phyloP scores from a whole-genome alignment of 441 rosid species.

The Macaranga tanarius region DNA sequence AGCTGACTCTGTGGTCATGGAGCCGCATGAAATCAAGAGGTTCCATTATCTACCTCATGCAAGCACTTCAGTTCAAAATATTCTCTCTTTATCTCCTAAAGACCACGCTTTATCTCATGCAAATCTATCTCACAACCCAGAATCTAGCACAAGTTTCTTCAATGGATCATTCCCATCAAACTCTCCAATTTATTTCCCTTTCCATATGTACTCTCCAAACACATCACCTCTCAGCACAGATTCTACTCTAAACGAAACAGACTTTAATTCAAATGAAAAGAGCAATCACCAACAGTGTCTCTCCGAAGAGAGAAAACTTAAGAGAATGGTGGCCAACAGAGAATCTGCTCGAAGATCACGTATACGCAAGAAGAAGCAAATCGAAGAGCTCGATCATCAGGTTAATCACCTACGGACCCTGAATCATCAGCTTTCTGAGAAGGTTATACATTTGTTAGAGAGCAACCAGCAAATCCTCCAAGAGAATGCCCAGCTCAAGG shows the following conservation, averaged over 20 bases:
- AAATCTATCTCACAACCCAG: constrained; percentile 35
- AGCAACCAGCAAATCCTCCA: constrained; percentile 63
- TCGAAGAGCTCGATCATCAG: constrained; percentile 68
- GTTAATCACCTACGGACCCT: constrained; percentile 55
- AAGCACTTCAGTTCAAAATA: constrained; percentile 22
- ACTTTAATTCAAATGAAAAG: constrained; percentile 27
- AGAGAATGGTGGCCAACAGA: constrained; percentile 70
- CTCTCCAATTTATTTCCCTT: constrained; percentile 37
- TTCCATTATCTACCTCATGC: constrained; percentile 22
- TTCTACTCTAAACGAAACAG: constrained; percentile 29
- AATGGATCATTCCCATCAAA: constrained; percentile 33
- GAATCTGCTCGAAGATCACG: constrained; percentile 78
- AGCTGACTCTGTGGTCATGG: constrained; percentile 20
- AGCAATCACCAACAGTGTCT: constrained; percentile 27
- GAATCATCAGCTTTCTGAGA: constrained; percentile 65
- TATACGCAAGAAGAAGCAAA: constrained; percentile 72
- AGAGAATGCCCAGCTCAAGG: constrained; percentile 71
- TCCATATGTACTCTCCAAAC: constrained; percentile 36
- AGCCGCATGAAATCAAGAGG: constrained; percentile 28
- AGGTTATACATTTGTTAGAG: constrained; percentile 62
- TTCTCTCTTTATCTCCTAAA: constrained; percentile 22
- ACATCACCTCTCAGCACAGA: constrained; percentile 31
- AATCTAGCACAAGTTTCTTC: constrained; percentile 28
- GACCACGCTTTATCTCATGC: constrained; percentile 21
- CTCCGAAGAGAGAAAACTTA: constrained; percentile 49